Percentiles rank a stretch among this genome's conserved stretches.
These are phyloP conservation scores for Nakazawaea peltata DNA, from an alignment of 805 yeast genomes.

Conservation along the genomic window DNA sequence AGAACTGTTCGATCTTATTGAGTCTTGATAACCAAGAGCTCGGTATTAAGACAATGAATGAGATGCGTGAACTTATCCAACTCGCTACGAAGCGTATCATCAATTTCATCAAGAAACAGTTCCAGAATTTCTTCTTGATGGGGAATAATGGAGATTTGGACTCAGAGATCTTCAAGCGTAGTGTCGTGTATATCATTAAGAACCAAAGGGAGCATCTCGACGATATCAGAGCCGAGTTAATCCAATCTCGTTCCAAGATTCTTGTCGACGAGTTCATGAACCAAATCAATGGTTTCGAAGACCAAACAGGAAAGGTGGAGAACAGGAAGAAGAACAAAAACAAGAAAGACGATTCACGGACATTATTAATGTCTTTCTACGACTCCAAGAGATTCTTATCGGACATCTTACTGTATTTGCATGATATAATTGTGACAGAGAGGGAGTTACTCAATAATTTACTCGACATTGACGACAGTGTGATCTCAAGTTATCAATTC, in stretches of 20 bases:
- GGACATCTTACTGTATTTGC: conserved; percentile 82
- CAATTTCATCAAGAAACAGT: conserved; percentile 24
- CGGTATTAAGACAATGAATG: conserved; percentile 57
- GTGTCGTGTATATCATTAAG: conserved; percentile 20
- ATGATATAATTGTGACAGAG: conserved; percentile 81
- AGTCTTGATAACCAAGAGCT: conserved; percentile 59
- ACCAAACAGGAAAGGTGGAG: conserved; percentile 9
- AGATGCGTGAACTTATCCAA: conserved; percentile 44
- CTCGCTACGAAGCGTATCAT: conserved; percentile 48
- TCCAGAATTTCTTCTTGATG: conserved; percentile 12
- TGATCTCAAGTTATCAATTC: conserved; percentile 12
- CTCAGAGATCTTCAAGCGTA: conserved; percentile 19
- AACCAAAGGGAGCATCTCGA: conserved; percentile 44
- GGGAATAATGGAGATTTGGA: conserved; percentile 14
- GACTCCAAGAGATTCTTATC: conserved; percentile 82
- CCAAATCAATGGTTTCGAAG: conserved; percentile 37
- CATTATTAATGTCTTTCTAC: conserved; percentile 59
- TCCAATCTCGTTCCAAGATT: conserved; percentile 57
- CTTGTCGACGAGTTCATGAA: conserved; percentile 59
- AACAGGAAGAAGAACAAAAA: conserved; percentile 7
- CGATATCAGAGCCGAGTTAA: conserved; percentile 52
- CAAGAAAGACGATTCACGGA: conserved; percentile 21
- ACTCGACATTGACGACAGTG: conserved; percentile 33
- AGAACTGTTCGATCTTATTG: conserved; percentile 61
- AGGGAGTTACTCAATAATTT: conserved; percentile 63